Percentiles rank a stretch among this genome's conserved stretches.
phyloP scores from a whole-genome alignment of 495 filamentous ascomycete genomes.

The Neurospora tetrasperma region DNA sequence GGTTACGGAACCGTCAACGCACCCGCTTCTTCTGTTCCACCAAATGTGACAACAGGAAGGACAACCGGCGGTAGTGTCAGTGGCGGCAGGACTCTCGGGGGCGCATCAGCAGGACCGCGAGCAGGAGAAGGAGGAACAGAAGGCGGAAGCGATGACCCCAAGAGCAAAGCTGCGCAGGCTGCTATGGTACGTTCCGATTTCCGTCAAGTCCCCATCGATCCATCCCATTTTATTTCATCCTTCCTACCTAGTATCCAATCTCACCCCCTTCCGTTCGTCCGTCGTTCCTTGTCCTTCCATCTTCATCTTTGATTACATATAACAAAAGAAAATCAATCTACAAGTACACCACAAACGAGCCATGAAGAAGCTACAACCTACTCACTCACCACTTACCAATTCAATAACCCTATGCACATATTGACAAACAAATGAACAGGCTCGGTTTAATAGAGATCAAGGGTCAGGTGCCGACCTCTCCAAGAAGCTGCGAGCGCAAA shows the following conservation, averaged over 20 bases:
- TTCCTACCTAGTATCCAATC: no score
- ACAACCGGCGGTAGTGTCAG: background rate
- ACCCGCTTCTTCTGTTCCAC: background rate
- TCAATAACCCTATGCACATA: background rate
- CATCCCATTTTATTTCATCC: background rate
- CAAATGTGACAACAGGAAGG: background rate
- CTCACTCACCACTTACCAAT: background rate
- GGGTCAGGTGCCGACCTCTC: constrained; percentile 48
- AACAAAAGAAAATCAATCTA: no score
- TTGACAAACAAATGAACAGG: constrained; percentile 19
- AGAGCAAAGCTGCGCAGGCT: constrained; percentile 52
- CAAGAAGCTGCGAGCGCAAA: constrained; percentile 53
- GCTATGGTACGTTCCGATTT: constrained; percentile 44
- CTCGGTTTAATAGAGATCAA: constrained; percentile 28
- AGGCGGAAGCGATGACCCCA: constrained; percentile 34
- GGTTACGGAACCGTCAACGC: background rate
- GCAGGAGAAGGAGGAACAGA: background rate
- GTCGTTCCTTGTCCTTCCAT: background rate
- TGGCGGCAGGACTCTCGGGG: background rate
- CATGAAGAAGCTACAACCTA: background rate
- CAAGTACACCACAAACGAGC: no score
- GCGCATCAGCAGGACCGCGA: no score
- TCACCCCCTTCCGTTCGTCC: background rate
- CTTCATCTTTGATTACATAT: no score
- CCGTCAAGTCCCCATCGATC: background rate